These are phyloP conservation scores for Colletotrichum sansevieriae DNA, from an alignment of 2,329 filamentous ascomycete genomes.

Conservation along the genomic window DNA sequence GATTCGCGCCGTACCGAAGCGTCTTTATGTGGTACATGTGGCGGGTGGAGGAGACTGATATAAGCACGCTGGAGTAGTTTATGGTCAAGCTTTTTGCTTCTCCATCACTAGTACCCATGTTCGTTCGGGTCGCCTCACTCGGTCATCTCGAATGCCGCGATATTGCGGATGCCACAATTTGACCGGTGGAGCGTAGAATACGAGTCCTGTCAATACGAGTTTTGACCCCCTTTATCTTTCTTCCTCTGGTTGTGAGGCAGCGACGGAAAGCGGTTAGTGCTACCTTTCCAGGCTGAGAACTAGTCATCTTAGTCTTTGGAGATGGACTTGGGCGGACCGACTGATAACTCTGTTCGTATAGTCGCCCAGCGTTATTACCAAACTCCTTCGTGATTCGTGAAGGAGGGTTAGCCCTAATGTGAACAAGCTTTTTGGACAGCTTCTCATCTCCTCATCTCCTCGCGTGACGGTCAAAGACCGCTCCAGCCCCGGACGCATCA, in stretches of 20 bases:
- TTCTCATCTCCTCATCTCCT: conserved; percentile 19
- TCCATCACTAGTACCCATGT: background rate
- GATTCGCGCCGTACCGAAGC: conserved; percentile 88
- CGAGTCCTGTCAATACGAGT: conserved; percentile 19
- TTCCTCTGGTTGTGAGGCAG: background rate
- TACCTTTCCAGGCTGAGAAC: background rate
- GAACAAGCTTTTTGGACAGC: conserved; percentile 33
- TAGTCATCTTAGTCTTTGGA: conserved; percentile 4
- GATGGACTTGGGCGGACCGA: background rate
- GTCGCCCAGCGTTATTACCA: background rate
- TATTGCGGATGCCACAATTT: conserved; percentile 27
- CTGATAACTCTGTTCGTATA: background rate
- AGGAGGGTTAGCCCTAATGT: background rate
- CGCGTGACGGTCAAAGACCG: conserved; percentile 3
- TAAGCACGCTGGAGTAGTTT: conserved; percentile 68
- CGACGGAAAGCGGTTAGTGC: background rate
- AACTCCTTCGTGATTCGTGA: background rate
- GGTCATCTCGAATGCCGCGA: conserved; percentile 2
- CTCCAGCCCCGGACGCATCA: background rate
- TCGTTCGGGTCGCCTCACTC: background rate
- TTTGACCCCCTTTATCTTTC: background rate
- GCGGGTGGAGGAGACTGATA: conserved; percentile 84
- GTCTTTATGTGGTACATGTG: conserved; percentile 99
- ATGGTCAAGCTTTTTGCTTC: background rate
- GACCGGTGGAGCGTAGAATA: background rate